Conservation (phyloP, 2,329 filamentous ascomycete species). For the Penicillium sumatraense region DNA sequence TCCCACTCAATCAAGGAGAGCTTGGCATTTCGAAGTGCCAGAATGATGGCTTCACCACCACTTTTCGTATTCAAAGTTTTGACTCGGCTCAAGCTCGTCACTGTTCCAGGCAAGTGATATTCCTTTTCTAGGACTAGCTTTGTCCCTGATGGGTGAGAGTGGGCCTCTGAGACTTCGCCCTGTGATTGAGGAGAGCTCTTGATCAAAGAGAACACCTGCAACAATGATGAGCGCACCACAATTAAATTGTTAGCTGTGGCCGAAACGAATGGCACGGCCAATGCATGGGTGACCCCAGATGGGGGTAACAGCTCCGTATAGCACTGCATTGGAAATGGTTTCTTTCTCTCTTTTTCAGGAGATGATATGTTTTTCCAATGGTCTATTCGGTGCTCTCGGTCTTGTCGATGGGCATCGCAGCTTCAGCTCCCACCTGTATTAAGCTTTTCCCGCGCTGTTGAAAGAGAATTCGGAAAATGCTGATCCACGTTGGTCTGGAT, state of each 20-base stretch:
- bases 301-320: constrained; percentile 95
- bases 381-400: constrained; percentile 9
- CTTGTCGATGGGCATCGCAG: constrained; percentile 18
- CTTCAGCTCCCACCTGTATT: not conserved
- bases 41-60: constrained; percentile 79
- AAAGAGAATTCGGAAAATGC: not conserved
- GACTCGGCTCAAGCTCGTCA: constrained; percentile 80
- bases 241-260: constrained; percentile 80
- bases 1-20: constrained; percentile 95
- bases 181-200: constrained; percentile 58
- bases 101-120: constrained; percentile 79
- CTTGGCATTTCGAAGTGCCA: constrained; percentile 89
- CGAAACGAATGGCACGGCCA: constrained; percentile 77
- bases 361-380: constrained; percentile 7
- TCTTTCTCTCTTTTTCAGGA: constrained; percentile 1
- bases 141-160: constrained; percentile 67
- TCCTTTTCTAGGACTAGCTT: constrained; percentile 87
- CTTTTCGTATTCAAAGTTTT: constrained; percentile 74
- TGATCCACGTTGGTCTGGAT: not conserved
- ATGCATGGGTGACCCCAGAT: constrained; percentile 88
- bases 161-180: constrained; percentile 38
- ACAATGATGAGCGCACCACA: constrained; percentile 87
- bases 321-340: constrained; percentile 74
- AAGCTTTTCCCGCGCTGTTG: not conserved
- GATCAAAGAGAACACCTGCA: constrained; percentile 85